Percentiles rank a stretch among this genome's conserved stretches.
phyloP scores from a whole-genome alignment of 2,329 filamentous ascomycete genomes.

The Curvularia sp. region DNA sequence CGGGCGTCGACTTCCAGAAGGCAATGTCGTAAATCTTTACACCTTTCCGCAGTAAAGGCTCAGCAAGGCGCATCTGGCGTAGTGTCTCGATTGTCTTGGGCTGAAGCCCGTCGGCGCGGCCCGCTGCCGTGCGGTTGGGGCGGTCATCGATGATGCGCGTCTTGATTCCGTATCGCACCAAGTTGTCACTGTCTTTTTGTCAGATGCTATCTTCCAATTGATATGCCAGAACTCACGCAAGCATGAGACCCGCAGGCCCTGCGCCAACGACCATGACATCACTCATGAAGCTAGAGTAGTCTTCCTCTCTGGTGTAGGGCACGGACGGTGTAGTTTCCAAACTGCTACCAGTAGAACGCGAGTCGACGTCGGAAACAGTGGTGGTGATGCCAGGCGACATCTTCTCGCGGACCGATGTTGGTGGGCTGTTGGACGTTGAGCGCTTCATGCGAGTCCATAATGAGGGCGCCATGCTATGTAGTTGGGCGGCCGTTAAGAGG shows the following conservation, averaged over 20 bases:
- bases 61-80: conserved; percentile 74
- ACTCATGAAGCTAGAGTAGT: conserved; percentile 46
- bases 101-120: conserved; percentile 74
- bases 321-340: conserved; percentile 28
- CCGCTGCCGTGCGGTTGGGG: conserved; percentile 70
- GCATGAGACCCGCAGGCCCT: conserved; percentile 53
- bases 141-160: conserved; percentile 72
- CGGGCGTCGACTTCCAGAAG: conserved; percentile 62
- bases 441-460: conserved; percentile 48
- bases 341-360: conserved; percentile 37
- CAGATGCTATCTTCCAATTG: conserved; percentile 7
- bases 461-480: conserved; percentile 44
- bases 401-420: conserved; percentile 40
- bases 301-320: conserved; percentile 28
- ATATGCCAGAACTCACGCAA: conserved; percentile 46
- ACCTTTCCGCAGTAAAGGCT: conserved; percentile 69
- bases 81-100: conserved; percentile 82
- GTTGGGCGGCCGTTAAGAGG: conserved; percentile 10
- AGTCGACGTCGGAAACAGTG: conserved; percentile 28
- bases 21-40: conserved; percentile 76
- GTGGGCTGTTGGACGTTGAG: conserved; percentile 32
- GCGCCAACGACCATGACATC: conserved; percentile 53
- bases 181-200: conserved; percentile 54
- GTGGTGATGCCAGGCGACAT: conserved; percentile 44
- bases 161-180: conserved; percentile 71